A percentile compares a stretch with the other conserved stretches of the same genome.
These are phyloP conservation scores for Catharanthus roseus DNA, from an alignment of 257 asterid genomes.

Conservation along the genomic window DNA sequence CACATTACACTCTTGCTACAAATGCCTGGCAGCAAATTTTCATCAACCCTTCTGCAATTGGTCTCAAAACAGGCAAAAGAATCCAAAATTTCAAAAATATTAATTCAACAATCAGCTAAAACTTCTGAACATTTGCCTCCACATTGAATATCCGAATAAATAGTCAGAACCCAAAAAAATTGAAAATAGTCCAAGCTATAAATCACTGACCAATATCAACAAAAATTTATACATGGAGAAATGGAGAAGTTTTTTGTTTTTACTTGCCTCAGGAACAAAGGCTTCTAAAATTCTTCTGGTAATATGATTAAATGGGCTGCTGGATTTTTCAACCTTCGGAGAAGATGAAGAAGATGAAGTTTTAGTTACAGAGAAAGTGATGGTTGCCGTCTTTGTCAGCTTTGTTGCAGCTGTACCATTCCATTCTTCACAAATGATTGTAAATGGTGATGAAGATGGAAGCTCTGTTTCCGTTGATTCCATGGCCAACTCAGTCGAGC, in stretches of 20 bases:
- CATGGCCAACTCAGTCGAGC: constrained; percentile 17
- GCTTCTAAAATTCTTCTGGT: constrained; percentile 78
- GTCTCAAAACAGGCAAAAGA: neutral
- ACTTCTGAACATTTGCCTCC: neutral
- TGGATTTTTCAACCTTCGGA: constrained; percentile 44
- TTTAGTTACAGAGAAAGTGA: constrained; percentile 25
- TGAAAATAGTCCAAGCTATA: neutral
- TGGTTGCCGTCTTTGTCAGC: constrained; percentile 71
- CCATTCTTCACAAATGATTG: constrained; percentile 78
- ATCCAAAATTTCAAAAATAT: neutral
- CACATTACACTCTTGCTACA: neutral
- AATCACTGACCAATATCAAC: neutral
- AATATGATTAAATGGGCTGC: constrained; percentile 58
- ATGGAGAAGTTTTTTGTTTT: neutral
- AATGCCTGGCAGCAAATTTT: neutral
- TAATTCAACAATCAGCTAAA: neutral
- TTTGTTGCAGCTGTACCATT: constrained; percentile 73
- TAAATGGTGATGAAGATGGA: constrained; percentile 3
- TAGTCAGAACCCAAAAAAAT: neutral
- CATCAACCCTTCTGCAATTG: neutral
- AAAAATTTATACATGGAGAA: neutral
- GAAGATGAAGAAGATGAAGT: constrained; percentile 17
- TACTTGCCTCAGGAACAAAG: constrained; percentile 82
- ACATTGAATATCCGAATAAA: too few species aligned
- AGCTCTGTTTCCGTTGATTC: constrained; percentile 11